Conservation (phyloP, 2,329 filamentous ascomycete genomes). For the Sphaceloma murrayae region DNA sequence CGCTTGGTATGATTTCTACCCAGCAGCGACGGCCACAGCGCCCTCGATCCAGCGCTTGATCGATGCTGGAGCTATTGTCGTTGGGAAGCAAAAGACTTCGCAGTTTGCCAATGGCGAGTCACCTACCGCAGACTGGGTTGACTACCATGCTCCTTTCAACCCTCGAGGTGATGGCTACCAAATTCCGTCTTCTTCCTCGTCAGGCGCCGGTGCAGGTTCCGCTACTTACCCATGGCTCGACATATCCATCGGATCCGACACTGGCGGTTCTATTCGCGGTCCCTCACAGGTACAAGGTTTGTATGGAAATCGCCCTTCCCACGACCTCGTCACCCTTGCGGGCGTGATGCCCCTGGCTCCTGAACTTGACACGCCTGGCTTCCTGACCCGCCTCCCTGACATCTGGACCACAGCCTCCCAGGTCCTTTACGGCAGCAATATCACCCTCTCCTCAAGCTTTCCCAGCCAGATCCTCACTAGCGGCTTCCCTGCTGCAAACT, state of each 20-base stretch:
- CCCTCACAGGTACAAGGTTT: conserved; percentile 42
- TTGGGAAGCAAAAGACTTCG: conserved; percentile 39
- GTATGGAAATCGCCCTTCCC: conserved; percentile 43
- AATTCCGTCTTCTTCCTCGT: conserved; percentile 39
- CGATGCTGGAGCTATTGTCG: conserved; percentile 47
- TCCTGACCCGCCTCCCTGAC: conserved; percentile 38
- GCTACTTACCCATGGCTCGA: conserved; percentile 43
- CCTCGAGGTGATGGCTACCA: conserved; percentile 39
- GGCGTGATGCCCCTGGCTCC: conserved; percentile 42
- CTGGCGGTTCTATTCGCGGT: conserved; percentile 42
- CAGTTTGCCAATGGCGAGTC: conserved; percentile 39
- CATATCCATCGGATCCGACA: conserved; percentile 42
- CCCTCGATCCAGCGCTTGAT: conserved; percentile 47
- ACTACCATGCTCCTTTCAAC: conserved; percentile 37
- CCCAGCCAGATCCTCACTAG: conserved; percentile 36
- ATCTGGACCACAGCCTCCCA: conserved; percentile 37
- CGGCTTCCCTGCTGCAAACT: conserved; percentile 33
- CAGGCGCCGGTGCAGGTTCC: conserved; percentile 37
- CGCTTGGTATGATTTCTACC: conserved; percentile 48
- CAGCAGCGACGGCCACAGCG: conserved; percentile 38
- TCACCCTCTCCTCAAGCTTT: conserved; percentile 35
- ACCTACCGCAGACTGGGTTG: conserved; percentile 44
- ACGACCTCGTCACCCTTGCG: conserved; percentile 39
- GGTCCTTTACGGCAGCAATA: conserved; percentile 37
- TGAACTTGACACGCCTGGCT: conserved; percentile 39